Evolutionary conservation across 1,284 basidiomycete genomes (phyloP), one percentile per base, ranked within the genome.

Genomic region (Athelia sp.): DNA sequence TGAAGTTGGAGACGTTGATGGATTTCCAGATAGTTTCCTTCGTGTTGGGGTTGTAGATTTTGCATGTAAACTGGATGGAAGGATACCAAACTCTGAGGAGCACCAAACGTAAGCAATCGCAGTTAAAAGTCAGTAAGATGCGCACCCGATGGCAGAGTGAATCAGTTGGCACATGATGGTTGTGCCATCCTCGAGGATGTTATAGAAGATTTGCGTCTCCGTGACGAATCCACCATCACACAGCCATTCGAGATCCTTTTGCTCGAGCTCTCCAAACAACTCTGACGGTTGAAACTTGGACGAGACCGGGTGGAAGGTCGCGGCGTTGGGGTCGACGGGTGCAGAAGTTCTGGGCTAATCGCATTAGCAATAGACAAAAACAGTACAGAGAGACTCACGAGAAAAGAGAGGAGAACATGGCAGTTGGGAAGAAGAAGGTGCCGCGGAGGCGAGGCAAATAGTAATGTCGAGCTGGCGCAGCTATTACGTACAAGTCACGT

Each of bases 31-130:
- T 76, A 49, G 71, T 78, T 62, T 89, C 77, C 53, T 84, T 82
- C 11, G 89, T 93, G 53, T 75, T 75, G 10, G 94, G 88, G 64
- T 97, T 85, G 73, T 82, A 88, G 54, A 91, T 73, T 71, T 95
- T 96, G 84, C 89, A 96, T 2, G 87, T 93, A 70, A 98, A 94
- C 68, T 99, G 97, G 59, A 98, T 86, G 35, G 90, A 93, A 4
- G 96, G 94, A 62, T 90, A 93, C 91, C 91, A 95, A 46, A 94
- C 66, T 4, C 91, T 93, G 44, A 29, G 48, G 49, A 6, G 1
- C 34, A 17, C 47, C 21, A 31, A 22, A 50, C n/a, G 43, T 19
- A 31, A 23, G 29, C 15, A 22, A 43, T 24, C 21, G 40, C 24
- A 47, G 35, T n/a, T 17, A 21, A n/a, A 23, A 26, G 15, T 17